These are phyloP conservation scores for Colletotrichum chlorophyti DNA, from an alignment of 2,329 filamentous ascomycete genomes.

Conservation along the genomic window DNA sequence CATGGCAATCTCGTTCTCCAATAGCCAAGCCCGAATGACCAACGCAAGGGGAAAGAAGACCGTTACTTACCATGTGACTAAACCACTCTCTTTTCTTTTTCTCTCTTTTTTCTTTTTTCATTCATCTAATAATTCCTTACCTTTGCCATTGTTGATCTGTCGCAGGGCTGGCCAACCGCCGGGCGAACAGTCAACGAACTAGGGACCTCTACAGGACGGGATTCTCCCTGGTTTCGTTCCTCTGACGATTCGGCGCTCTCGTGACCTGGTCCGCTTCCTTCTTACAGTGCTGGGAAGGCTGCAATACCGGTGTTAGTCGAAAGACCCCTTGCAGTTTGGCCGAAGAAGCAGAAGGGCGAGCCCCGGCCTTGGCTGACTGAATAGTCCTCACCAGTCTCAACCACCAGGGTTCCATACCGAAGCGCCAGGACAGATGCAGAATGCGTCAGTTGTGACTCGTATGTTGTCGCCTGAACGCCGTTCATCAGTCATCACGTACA, in stretches of 20 bases:
- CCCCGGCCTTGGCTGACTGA: neutral
- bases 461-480: neutral
- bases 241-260: neutral
- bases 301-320: conserved; percentile 6
- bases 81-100: neutral
- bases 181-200: neutral
- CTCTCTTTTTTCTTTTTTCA: neutral
- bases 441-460: conserved; percentile 3
- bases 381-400: neutral
- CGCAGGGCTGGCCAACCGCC: neutral
- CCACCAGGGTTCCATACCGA: conserved; percentile 21
- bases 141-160: no score
- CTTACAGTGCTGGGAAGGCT: neutral
- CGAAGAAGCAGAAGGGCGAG: conserved; percentile 14
- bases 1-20: conserved; percentile 25
- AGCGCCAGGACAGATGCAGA: neutral
- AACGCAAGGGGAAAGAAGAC: conserved; percentile 1
- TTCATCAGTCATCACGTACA: no score
- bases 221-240: neutral
- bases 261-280: conserved; percentile 1
- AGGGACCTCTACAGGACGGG: neutral
- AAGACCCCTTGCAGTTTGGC: neutral
- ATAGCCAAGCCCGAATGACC: neutral
- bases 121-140: no score
- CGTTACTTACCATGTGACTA: conserved; percentile 1